A percentile compares a stretch with the other conserved stretches of the same genome.
Conservation (phyloP, 192 early-diverging fungal genomes). For the Paraglomus brasilianum region DNA sequence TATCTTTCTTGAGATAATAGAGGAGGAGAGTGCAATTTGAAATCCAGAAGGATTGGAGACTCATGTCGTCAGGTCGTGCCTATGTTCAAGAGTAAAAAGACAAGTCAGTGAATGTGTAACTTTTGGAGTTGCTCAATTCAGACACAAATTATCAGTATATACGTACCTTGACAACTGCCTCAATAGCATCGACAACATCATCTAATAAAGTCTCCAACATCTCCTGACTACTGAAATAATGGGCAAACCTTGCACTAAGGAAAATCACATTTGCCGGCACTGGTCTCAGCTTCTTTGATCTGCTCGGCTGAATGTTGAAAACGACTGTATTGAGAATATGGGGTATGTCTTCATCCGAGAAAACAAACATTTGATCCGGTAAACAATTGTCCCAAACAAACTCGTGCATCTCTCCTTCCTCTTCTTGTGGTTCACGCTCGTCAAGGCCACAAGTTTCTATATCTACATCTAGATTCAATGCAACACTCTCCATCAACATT, state of each 20-base stretch:
- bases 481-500: conserved; percentile 44
- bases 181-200: conserved; percentile 57
- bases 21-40: conserved; percentile 80
- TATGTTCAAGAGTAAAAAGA: conserved; percentile 31
- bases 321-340: conserved; percentile 74
- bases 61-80: conserved; percentile 53
- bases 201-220: conserved; percentile 69
- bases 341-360: conserved; percentile 68
- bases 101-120: background rate
- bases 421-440: conserved; percentile 40
- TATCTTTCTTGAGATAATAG: conserved; percentile 86
- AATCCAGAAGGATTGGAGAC: conserved; percentile 78
- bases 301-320: conserved; percentile 61
- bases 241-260: conserved; percentile 84
- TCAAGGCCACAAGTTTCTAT: conserved; percentile 43
- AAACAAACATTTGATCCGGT: conserved; percentile 97
- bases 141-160: background rate
- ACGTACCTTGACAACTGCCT: conserved; percentile 51
- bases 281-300: conserved; percentile 59
- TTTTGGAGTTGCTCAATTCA: background rate
- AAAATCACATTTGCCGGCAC: conserved; percentile 87
- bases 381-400: conserved; percentile 83
- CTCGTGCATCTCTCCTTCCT: conserved; percentile 41
- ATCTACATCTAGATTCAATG: conserved; percentile 46
- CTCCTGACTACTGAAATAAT: conserved; percentile 73